phyloP scores from a whole-genome alignment of 2,329 filamentous ascomycete genomes.

The Aspergillus candidus region DNA sequence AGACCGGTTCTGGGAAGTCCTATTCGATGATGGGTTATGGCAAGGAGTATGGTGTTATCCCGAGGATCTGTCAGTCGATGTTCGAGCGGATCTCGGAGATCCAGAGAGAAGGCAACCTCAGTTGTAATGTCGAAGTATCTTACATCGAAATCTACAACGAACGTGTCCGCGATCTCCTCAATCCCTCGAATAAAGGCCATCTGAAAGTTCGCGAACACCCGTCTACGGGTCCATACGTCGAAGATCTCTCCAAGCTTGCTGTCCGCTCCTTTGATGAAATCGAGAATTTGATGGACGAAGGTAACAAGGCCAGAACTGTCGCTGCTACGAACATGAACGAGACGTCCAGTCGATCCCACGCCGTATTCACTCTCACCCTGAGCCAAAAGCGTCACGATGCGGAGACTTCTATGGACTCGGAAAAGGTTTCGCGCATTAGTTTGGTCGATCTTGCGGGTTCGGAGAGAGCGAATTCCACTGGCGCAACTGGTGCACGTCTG shows the following conservation, averaged over 20 bases:
- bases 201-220: constrained; percentile 96
- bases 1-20: constrained; percentile 96
- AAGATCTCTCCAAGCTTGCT: constrained; percentile 91
- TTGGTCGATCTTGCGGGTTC: constrained; percentile 96
- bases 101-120: constrained; percentile 67
- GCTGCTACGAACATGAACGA: constrained; percentile 99
- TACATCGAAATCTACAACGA: constrained; percentile 99
- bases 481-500: constrained; percentile 85
- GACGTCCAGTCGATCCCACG: constrained; percentile 95
- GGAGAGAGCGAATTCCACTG: constrained; percentile 93
- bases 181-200: constrained; percentile 92
- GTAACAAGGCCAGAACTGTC: constrained; percentile 96
- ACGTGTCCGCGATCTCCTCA: constrained; percentile 87
- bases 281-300: constrained; percentile 97
- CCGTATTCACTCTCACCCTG: constrained; percentile 92
- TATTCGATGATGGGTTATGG: constrained; percentile 99
- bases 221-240: constrained; percentile 94
- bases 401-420: constrained; percentile 93
- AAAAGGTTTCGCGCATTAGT: constrained; percentile 97
- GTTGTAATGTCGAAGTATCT: constrained; percentile 93
- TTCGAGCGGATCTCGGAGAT: constrained; percentile 75
- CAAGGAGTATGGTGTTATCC: constrained; percentile 90
- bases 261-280: constrained; percentile 93
- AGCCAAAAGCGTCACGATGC: constrained; percentile 88
- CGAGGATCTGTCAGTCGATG: constrained; percentile 96